Evolutionary conservation across 805 yeast genomes (phyloP).

Genomic region (Pichia californica): DNA sequence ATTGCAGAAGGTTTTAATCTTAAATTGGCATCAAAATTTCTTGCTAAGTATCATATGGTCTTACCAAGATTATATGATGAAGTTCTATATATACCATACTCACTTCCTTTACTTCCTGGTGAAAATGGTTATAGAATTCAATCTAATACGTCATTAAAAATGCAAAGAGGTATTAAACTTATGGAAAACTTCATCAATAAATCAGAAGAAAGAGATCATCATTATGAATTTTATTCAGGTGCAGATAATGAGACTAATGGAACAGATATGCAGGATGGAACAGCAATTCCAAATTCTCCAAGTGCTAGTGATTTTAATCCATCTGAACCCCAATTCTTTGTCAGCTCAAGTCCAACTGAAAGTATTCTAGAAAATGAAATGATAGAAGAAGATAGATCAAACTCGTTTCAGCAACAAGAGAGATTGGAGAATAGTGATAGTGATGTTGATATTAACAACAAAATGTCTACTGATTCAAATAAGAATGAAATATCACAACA

Average conservation of each 20-base stretch:
- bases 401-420: no score
- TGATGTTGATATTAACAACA: neutral
- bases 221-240: slow-evolving; percentile 85
- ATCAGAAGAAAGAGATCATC: slow-evolving; percentile 84
- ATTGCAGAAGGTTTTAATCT: slow-evolving; percentile 79
- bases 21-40: slow-evolving; percentile 53
- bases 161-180: slow-evolving; percentile 34
- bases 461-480: no score
- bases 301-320: slow-evolving; percentile 64
- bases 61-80: slow-evolving; percentile 87
- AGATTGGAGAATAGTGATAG: neutral
- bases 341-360: slow-evolving; percentile 34
- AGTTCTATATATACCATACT: slow-evolving; percentile 85
- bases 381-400: slow-evolving; percentile 4
- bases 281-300: slow-evolving; percentile 4
- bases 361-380: slow-evolving; percentile 19
- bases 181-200: slow-evolving; percentile 77
- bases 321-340: slow-evolving; percentile 86
- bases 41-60: slow-evolving; percentile 68
- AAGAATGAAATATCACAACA: no score
- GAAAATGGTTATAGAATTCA: slow-evolving; percentile 68
- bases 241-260: slow-evolving; percentile 40
- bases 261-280: slow-evolving; percentile 17
- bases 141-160: slow-evolving; percentile 49
- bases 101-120: slow-evolving; percentile 83